phyloP scores from a whole-genome alignment of 495 filamentous ascomycete species.

The Tirmania nivea region DNA sequence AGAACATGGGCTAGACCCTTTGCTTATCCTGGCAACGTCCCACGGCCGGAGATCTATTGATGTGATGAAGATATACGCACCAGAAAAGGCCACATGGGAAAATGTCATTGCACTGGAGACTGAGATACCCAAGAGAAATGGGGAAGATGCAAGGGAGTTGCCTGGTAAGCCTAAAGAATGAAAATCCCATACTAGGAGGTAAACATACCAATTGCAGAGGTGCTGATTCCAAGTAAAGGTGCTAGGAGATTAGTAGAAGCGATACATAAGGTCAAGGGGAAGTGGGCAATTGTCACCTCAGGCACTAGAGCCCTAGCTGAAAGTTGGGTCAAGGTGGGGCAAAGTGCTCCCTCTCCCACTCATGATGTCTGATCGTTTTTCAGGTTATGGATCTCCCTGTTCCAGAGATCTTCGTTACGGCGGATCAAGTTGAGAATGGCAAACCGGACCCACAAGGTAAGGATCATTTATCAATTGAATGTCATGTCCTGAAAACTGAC shows the following conservation, averaged over 20 bases:
- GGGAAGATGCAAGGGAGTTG: neutral
- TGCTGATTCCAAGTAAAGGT: conserved; percentile 20
- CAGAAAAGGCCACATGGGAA: conserved; percentile 52
- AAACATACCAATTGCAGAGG: too few relatives aligned
- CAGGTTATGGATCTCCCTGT: conserved; percentile 40
- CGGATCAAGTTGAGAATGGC: conserved; percentile 64
- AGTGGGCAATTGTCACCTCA: conserved; percentile 86
- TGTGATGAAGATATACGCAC: conserved; percentile 20
- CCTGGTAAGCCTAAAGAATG: neutral
- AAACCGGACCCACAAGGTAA: conserved; percentile 68
- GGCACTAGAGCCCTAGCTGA: conserved; percentile 61
- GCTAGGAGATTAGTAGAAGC: conserved; percentile 33
- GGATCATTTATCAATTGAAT: neutral
- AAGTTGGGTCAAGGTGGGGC: conserved; percentile 59
- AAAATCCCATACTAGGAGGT: too few relatives aligned
- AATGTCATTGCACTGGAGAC: conserved; percentile 19
- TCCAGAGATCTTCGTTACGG: conserved; percentile 54
- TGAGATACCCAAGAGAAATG: neutral
- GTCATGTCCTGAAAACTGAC: conserved; percentile 3
- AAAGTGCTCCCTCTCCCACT: too few relatives aligned
- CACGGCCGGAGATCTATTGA: conserved; percentile 79
- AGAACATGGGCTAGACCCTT: conserved; percentile 62
- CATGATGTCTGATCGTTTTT: neutral
- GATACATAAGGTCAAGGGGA: conserved; percentile 34
- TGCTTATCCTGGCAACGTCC: conserved; percentile 63